Percentiles rank a stretch among this genome's conserved stretches.
Evolutionary conservation across 140 eudicot species (phyloP).

Genomic region (Cichorium intybus): DNA sequence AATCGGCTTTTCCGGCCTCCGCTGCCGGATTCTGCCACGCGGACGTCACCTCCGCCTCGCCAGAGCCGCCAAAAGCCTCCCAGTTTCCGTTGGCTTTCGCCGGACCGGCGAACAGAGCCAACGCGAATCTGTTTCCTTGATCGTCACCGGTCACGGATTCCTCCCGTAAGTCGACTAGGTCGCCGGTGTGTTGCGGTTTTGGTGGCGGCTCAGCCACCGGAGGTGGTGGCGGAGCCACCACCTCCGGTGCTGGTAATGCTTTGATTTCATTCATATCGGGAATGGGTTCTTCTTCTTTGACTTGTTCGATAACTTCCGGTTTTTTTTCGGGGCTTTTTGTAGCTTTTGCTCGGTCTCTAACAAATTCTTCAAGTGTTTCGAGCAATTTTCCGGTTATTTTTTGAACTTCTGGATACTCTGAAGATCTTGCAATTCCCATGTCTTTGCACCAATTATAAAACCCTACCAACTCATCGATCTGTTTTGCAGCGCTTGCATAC

Average conservation of each 20-base stretch:
- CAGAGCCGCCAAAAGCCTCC: conserved; percentile 53
- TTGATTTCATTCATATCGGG: conserved; percentile 73
- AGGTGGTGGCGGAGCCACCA: conserved; percentile 45
- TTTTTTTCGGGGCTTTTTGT: conserved; percentile 61
- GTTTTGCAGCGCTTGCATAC: conserved; percentile 60
- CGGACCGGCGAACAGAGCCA: conserved; percentile 61
- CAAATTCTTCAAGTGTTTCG: conserved; percentile 68
- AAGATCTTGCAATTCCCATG: conserved; percentile 69
- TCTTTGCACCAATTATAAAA: conserved; percentile 75
- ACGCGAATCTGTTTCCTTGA: conserved; percentile 67
- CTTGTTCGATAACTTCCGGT: conserved; percentile 37
- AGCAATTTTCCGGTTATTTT: conserved; percentile 52
- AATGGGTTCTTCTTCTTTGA: conserved; percentile 52
- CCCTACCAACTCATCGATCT: conserved; percentile 61
- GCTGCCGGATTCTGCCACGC: conserved; percentile 75
- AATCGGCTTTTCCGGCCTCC: conserved; percentile 61
- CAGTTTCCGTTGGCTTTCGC: conserved; percentile 47
- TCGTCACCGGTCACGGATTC: conserved; percentile 55
- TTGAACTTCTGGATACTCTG: conserved; percentile 72
- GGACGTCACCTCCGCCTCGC: conserved; percentile 54
- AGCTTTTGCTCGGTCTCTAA: conserved; percentile 57
- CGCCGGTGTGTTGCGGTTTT: conserved; percentile 39
- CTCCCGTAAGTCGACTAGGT: conserved; percentile 56
- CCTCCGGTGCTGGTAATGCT: conserved; percentile 69
- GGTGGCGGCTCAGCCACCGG: conserved; percentile 48